Evolutionary conservation across 2,329 filamentous ascomycete genomes (phyloP).

Genomic region (Diaporthe ampelina): DNA sequence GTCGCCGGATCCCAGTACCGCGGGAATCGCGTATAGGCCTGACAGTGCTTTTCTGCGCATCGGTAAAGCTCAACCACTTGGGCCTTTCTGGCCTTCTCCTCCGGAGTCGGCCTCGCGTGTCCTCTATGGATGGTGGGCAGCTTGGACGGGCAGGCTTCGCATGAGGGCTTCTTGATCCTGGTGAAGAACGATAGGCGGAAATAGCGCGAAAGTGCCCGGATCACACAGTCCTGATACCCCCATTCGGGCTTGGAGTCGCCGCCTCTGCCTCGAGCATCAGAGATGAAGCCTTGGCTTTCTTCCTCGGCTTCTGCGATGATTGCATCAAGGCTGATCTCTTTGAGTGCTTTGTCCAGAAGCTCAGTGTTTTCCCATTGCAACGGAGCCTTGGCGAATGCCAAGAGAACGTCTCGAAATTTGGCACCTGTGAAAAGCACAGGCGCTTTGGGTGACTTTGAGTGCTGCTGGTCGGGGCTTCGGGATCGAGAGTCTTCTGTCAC

Average conservation of each 20-base stretch:
- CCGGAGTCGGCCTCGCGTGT: slow-evolving; percentile 84
- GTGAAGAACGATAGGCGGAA: slow-evolving; percentile 95
- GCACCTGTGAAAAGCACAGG: slow-evolving; percentile 78
- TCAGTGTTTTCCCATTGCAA: slow-evolving; percentile 97
- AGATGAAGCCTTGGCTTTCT: slow-evolving; percentile 87
- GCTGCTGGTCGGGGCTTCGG: slow-evolving; percentile 55
- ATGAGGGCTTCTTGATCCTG: slow-evolving; percentile 97
- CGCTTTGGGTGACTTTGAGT: slow-evolving; percentile 70
- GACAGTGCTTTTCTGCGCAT: slow-evolving; percentile 82
- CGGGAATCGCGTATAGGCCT: slow-evolving; percentile 87
- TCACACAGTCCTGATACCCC: slow-evolving; percentile 97
- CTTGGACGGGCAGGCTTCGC: slow-evolving; percentile 77
- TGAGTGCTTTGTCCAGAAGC: slow-evolving; percentile 89
- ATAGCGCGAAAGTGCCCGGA: slow-evolving; percentile 85
- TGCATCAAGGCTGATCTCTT: slow-evolving; percentile 86
- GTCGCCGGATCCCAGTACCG: slow-evolving; percentile 96
- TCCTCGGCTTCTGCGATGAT: slow-evolving; percentile 96
- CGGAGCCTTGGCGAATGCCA: slow-evolving; percentile 87
- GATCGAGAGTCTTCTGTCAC: slow-evolving; percentile 51
- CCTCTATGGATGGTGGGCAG: slow-evolving; percentile 82
- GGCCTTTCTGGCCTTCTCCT: slow-evolving; percentile 89
- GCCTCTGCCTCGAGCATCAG: slow-evolving; percentile 88
- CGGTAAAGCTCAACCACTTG: slow-evolving; percentile 91
- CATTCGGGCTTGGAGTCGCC: slow-evolving; percentile 85
- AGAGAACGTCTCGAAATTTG: slow-evolving; percentile 84